Evolutionary conservation across 805 yeast species (phyloP), one percentile per base, ranked within the genome.

Genomic region (Metschnikowia bowlesiae): DNA sequence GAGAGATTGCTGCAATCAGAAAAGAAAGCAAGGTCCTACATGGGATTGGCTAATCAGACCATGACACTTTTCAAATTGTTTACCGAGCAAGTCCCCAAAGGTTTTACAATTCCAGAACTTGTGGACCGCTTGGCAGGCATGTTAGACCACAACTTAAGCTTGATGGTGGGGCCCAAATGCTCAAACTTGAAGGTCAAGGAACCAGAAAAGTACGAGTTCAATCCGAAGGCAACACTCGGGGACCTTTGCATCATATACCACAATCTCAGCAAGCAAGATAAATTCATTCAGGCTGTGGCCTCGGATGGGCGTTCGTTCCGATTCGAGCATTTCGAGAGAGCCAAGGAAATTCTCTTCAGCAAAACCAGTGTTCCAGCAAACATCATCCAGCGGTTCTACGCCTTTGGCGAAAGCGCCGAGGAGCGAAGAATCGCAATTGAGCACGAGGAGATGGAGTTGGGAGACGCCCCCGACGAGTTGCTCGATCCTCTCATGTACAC

Each of bases 401-500:
- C 67, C 11, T 89, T 94, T 66, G 87, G 84, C 0, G 70, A 77
- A 32, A 69, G 69, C n/a, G 96, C 95, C 0, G 85, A 86, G 53
- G 63, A 67, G 37, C 79, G 81, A 46, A 79, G 81, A 61, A 59
- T 74, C 31, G 72, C 71, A 11, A 92, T 87, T 53, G 95, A 86
- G 57, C 87, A 82, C 54, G 96, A 89, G 62, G 97, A 92, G 55
- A 62, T 81, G 54, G 97, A 89, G 63, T 75, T 89, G 58, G 97
- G 96, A 28, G 99, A 94, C 47, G 80, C 88, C 14, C 99, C 99
- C 0, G 99, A 94, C 64, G 98, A 94, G 66, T 94, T 85, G 64
- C 79, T 94, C 59, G 99, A 94, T 73, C 99, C 99, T 11, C 79
- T 94, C 60, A 92, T 94, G 98, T 94, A 77, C 67, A 88, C 97